Evolutionary conservation across 257 asterid species (phyloP), one percentile per base, ranked within the genome.

Genomic region (Prunella vulgaris): DNA sequence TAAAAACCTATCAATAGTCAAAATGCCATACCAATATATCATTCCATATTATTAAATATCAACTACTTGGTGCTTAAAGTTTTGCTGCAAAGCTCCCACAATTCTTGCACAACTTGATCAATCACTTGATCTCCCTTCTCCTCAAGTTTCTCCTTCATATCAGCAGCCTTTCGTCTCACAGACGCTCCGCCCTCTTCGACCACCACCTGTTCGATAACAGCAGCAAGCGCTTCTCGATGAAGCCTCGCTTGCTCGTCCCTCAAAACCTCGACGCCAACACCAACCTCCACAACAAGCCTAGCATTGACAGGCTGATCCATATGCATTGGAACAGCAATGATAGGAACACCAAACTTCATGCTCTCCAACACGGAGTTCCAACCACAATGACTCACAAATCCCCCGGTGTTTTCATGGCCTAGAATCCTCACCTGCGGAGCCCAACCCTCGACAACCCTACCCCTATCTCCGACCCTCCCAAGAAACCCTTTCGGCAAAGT

Each of bases 291-390:
- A 5, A 81, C 78, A 7, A 84, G 69, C 80, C 75, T 77, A 8
- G 86, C 85, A 46, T 81, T 81, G n/a, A n/a, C n/a, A n/a, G n/a
- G n/a, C n/a, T n/a, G n/a, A 58, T 81, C 89, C 2, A 81, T 71
- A 30, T 81, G 86, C 83, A 81, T 75, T 1, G 85, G 86, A 5
- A 84, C 85, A 4, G n/a, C n/a, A n/a, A n/a, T n/a, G n/a, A n/a
- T n/a, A n/a, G n/a, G n/a, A n/a, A n/a, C n/a, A n/a, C 85, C 86
- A 52, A 61, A 58, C 7, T 59, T 40, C 79, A 84, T 51, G 44
- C 84, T 72, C 40, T 84, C 86, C 59, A 74, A 7, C 1, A 81
- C 15, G 32, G n/a, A n/a, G n/a, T n/a, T n/a, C n/a, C n/a, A n/a
- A n/a, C n/a, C n/a, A n/a, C n/a, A n/a, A n/a, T n/a, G n/a, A n/a